Base-by-base conservation (phyloP, 306 rosid species). In the Acacia confusa region DNA sequence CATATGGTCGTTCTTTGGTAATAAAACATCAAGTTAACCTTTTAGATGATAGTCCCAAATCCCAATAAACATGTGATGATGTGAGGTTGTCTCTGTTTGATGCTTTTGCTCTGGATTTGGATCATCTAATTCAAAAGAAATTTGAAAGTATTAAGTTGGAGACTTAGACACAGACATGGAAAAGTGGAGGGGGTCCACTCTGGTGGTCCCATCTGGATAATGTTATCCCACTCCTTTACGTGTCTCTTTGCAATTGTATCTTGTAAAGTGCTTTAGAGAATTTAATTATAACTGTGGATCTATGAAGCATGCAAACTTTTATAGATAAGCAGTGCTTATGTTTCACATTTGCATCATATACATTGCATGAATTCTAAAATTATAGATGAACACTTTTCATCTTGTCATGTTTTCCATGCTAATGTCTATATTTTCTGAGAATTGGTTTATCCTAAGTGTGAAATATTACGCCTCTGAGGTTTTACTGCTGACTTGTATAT, bases 11-110 rank as follows among this genome's bases (percentile, higher is more conserved):
- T 55, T 66, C 4, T 6, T 7, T 61, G 2, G 24, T 45, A 47
- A 25, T 60, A 61, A 34, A 75, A 70, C 27, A 32, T 70, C 25
- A 68, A 44, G 50, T 55, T 63, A 55, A 53, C n/a, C 30, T 30
- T 77, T 7, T 73, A 73, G 32, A 71, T 72, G 44, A 11, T 24
- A 38, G 36, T 81, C 30, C 43, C 58, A 47, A 38, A 27, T 81
- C 30, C 43, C 58, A 47, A 73, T 44, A 43, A 77, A 67, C 34
- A 55, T 12, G 50, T 7, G 28, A 36, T 9, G 38, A 55, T 10
- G 72, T 19, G 30, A 38, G 24, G 40, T 25, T 45, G 24, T 44
- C 24, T 41, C 34, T 41, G 53, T 70, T 25, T 72, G 80, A 72
- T 57, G 36, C 15, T 41, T 44, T 69, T 75, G 47, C 28, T 74